These are phyloP conservation scores for Trichoderma reesei DNA, from an alignment of 495 filamentous ascomycete genomes.

Conservation along the genomic window DNA sequence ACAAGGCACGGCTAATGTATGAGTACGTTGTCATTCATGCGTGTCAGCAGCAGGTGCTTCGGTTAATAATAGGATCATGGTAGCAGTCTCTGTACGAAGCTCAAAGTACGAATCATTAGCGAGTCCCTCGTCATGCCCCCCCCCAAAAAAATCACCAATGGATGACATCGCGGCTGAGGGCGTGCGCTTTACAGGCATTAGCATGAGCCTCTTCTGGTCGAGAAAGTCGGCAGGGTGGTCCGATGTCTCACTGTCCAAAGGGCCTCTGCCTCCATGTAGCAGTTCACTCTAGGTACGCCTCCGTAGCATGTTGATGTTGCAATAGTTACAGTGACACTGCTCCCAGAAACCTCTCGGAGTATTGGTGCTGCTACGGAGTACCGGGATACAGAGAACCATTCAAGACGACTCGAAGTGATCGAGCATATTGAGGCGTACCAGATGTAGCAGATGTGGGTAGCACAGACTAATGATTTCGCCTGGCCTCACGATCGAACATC, in stretches of 20 bases:
- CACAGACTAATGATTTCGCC: neutral
- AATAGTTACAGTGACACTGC: no score
- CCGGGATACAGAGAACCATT: no score
- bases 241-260: slow-evolving; percentile 13
- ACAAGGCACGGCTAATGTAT: no score
- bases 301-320: no score
- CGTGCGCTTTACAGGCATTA: neutral
- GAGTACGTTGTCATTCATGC: neutral
- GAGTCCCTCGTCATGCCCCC: no score
- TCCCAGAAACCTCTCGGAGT: no score
- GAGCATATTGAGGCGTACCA: neutral
- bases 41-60: neutral
- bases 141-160: no score
- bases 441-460: neutral
- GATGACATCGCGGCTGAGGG: neutral
- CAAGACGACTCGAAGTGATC: no score
- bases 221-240: neutral
- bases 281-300: no score
- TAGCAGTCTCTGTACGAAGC: neutral
- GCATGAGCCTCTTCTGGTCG: neutral
- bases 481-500: neutral
- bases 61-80: neutral
- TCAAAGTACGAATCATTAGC: neutral
- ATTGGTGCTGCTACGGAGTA: no score
- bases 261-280: neutral